A percentile compares a stretch with the other conserved stretches of the same genome.
Evolutionary conservation across 805 yeast species (phyloP).

Genomic region (Vanderwaltozyma yarrowii): DNA sequence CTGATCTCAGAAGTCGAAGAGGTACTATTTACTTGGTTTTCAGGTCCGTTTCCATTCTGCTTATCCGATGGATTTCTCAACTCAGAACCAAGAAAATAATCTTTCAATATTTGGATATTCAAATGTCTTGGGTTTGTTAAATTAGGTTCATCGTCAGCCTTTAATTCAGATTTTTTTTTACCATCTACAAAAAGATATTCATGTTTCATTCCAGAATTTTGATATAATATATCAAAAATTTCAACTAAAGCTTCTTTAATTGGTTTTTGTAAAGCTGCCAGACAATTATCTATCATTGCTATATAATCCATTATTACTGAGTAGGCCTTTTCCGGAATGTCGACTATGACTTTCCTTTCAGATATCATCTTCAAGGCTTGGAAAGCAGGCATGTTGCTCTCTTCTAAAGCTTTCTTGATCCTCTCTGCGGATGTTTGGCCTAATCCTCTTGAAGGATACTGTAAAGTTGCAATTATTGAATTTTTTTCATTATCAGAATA

Average conservation of each 20-base stretch:
- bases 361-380: constrained; percentile 9
- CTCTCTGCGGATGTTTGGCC: constrained; percentile 45
- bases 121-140: constrained; percentile 19
- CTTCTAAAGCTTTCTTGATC: constrained; percentile 12
- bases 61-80: background rate
- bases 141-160: constrained; percentile 14
- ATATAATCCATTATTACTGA: constrained; percentile 16
- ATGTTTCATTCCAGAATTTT: constrained; percentile 22
- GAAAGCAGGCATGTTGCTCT: constrained; percentile 7
- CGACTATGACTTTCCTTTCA: constrained; percentile 3
- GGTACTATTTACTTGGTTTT: no score
- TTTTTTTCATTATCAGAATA: constrained; percentile 47
- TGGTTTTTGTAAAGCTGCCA: constrained; percentile 6
- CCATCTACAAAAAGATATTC: constrained; percentile 21
- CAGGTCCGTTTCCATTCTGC: no score
- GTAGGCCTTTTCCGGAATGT: constrained; percentile 15
- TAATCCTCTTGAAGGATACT: constrained; percentile 54
- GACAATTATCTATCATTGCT: constrained; percentile 16
- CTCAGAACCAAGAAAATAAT: constrained; percentile 13
- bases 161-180: constrained; percentile 15
- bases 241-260: constrained; percentile 7
- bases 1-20: no score
- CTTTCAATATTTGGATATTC: constrained; percentile 17
- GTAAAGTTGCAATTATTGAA: constrained; percentile 49
- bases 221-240: constrained; percentile 24